Evolutionary conservation across 441 rosid species (phyloP), one percentile per base, ranked within the genome.

Genomic region (Mallotus repandus): DNA sequence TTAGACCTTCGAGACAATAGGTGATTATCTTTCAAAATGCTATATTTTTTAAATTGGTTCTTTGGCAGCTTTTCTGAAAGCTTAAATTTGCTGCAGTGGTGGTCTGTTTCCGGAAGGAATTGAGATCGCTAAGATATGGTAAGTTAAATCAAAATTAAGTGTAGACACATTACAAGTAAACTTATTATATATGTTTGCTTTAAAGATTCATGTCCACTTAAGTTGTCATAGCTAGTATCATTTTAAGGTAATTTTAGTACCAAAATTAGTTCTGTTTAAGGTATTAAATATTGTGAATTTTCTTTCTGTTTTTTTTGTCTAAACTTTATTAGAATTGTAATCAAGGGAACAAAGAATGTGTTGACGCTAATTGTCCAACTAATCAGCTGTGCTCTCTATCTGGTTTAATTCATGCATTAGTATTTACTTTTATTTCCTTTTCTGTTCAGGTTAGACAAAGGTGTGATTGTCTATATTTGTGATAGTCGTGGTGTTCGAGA

Each of bases 1-100:
- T 83, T 93, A 77, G 98, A 96, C 86, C 99, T 96, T 78, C 97
- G 99, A 78, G 98, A 96, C 80, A 96, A 96, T 75, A 91, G 99
- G 99, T 95, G 82, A 89, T 80, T 78, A 66, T 63, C 79, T 81
- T 78, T 78, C 46, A 19, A 63, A 69, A 48, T 79, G 46, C 29
- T 66, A 71, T 4, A 50, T 80, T 72, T 80, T 72, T 70, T 73
- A 69, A 66, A 52, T 81, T 57, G 68, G 74, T 25, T 68, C 54
- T 72, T 77, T 66, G 75, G 69, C 81, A 68, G 76, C 76, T 18
- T 76, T 76, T 87, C 77, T 84, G 79, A 85, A 35, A 35, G 69
- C 66, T 80, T 81, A 63, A 81, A 59, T 84, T 86, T 84, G 76
- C 76, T 88, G 90, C 96, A 95, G 98, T 49, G 98, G 99, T 8